Evolutionary conservation across 2,329 filamentous ascomycete genomes (phyloP).

Genomic region (Neopestalotiopsis sp.): DNA sequence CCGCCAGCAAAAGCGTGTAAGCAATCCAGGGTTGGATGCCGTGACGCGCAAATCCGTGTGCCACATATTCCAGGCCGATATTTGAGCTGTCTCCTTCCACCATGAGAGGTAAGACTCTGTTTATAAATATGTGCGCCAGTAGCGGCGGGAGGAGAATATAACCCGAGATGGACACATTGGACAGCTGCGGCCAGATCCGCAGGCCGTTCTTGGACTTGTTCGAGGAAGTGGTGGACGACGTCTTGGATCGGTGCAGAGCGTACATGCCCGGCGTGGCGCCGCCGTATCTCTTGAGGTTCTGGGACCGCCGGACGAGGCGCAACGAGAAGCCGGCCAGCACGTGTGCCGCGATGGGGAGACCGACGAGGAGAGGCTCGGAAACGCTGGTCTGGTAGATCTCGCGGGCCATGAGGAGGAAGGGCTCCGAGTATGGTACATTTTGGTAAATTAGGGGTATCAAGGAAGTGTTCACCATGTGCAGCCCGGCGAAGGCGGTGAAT

Average conservation of each 20-base stretch:
- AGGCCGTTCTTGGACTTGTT: constrained; percentile 25
- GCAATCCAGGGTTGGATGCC: constrained; percentile 69
- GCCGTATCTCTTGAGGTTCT: constrained; percentile 78
- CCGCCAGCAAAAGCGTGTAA: constrained; percentile 70
- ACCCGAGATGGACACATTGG: constrained; percentile 73
- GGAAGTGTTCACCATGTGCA: constrained; percentile 84
- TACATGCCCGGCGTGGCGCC: constrained; percentile 64
- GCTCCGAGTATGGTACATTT: constrained; percentile 77
- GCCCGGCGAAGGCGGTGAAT: constrained; percentile 75
- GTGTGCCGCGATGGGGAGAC: constrained; percentile 76
- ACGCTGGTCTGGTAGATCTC: constrained; percentile 89
- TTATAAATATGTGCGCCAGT: constrained; percentile 74
- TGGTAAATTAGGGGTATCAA: constrained; percentile 77
- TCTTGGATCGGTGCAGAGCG: constrained; percentile 40
- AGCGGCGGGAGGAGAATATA: constrained; percentile 73
- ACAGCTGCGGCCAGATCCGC: constrained; percentile 72
- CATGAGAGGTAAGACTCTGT: constrained; percentile 75
- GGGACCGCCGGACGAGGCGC: constrained; percentile 74
- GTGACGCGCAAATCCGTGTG: constrained; percentile 81
- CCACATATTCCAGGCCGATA: constrained; percentile 81
- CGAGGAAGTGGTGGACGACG: constrained; percentile 37
- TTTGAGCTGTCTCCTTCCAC: constrained; percentile 87
- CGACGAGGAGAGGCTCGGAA: constrained; percentile 80
- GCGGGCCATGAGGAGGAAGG: constrained; percentile 86
- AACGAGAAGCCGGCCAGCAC: constrained; percentile 78